Evolutionary conservation across 805 yeast genomes (phyloP), one percentile per base, ranked within the genome.

Genomic region (Dipodascus geniculatus): DNA sequence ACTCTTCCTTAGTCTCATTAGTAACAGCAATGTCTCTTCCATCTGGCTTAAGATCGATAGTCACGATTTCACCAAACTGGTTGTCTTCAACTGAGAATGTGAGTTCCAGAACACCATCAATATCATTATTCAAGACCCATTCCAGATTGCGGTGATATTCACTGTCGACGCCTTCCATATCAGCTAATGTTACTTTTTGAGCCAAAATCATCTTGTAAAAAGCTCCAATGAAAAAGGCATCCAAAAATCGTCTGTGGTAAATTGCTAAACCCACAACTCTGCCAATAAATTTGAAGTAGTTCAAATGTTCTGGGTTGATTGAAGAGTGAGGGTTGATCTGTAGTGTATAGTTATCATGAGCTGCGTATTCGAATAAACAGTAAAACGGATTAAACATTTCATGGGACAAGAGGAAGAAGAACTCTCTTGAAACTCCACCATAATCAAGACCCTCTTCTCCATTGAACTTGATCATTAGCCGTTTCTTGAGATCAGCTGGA

Each of bases 371-470:
- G 68, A 93, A 93, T 64, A 93, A 74, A 73, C 99, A 91, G 70
- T 93, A 93, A 69, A 90, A 87, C 58, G 99, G 99, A 68, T 93
- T 90, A 71, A 93, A 93, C 96, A 93, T 93, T 71, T 93, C 98
- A 68, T 93, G 99, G 2, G 98, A 90, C 60, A 93, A 76, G 67
- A 90, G 77, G 73, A 90, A 93, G 83, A 93, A 93, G 70, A 88
- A 93, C 71, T 93, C 99, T 74, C 99, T 80, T 28, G 97, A 88
- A 58, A 93, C 98, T 68, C 99, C 99, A 78, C 99, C 99, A 68
- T 93, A 93, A 75, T 93, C 99, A 63, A 93, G 79, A 70, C 99
- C 99, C 75, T 93, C 99, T 74, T 93, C 99, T 57, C 99, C 99
- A 63, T 93, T 99, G 65, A 93, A 93, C 69, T 91, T 89, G 71